A percentile compares a stretch with the other conserved stretches of the same genome.
phyloP scores from a whole-genome alignment of 2,329 filamentous ascomycete species.

The Penicillium corylophilum region DNA sequence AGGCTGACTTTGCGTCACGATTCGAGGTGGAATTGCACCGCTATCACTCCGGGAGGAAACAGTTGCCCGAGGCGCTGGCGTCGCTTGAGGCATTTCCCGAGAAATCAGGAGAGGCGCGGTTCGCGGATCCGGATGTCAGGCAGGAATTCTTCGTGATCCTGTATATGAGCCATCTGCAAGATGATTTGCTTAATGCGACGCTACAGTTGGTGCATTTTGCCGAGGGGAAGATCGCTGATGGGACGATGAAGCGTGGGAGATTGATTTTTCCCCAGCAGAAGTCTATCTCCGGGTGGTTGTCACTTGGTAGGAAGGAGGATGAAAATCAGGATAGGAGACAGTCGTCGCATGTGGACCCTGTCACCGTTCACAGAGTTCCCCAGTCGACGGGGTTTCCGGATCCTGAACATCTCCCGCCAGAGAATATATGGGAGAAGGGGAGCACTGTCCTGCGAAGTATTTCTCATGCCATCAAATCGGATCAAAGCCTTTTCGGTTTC shows the following conservation, averaged over 20 bases:
- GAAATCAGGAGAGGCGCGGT: slow-evolving; percentile 32
- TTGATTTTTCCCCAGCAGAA: slow-evolving; percentile 63
- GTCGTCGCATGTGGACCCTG: slow-evolving; percentile 17
- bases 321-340: slow-evolving; percentile 9
- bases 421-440: slow-evolving; percentile 59
- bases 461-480: slow-evolving; percentile 60
- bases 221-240: slow-evolving; percentile 61
- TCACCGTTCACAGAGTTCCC: slow-evolving; percentile 56
- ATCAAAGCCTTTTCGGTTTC: slow-evolving; percentile 67
- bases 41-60: slow-evolving; percentile 54
- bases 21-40: slow-evolving; percentile 53
- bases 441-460: slow-evolving; percentile 60
- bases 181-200: slow-evolving; percentile 58
- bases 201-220: slow-evolving; percentile 64
- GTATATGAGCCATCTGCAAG: slow-evolving; percentile 66
- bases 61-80: slow-evolving; percentile 50
- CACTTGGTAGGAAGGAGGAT: slow-evolving; percentile 13
- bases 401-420: slow-evolving; percentile 69
- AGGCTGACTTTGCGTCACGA: slow-evolving; percentile 54
- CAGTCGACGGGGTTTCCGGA: slow-evolving; percentile 50
- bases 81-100: slow-evolving; percentile 31
- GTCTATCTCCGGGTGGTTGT: slow-evolving; percentile 61
- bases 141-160: slow-evolving; percentile 63
- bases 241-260: slow-evolving; percentile 60
- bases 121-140: slow-evolving; percentile 29